A percentile compares a stretch with the other conserved stretches of the same genome.
phyloP scores from a whole-genome alignment of 495 filamentous ascomycete genomes.

The Chaetomium fimeti region DNA sequence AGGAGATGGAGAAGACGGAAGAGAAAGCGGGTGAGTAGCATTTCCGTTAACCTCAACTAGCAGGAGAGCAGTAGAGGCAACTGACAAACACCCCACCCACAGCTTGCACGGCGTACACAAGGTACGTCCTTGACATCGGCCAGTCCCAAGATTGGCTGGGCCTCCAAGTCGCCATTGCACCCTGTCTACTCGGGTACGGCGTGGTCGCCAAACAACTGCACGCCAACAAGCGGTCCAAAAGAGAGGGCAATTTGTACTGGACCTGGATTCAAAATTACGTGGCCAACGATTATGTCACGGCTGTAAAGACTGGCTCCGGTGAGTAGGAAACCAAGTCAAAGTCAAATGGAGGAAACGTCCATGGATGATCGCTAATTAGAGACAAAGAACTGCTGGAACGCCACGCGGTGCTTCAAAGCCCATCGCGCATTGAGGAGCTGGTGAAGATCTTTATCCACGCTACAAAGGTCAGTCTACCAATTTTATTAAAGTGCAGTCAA shows the following conservation, averaged over 20 bases:
- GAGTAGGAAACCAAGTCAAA: constrained; percentile 29
- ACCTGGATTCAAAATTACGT: constrained; percentile 87
- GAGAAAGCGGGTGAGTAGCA: constrained; percentile 65
- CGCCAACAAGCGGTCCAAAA: constrained; percentile 53
- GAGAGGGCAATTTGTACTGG: constrained; percentile 76
- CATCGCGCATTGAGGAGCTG: constrained; percentile 73
- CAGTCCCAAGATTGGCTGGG: constrained; percentile 82
- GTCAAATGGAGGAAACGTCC: background rate
- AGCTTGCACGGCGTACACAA: constrained; percentile 73
- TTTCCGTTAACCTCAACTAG: background rate
- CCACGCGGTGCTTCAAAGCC: constrained; percentile 66
- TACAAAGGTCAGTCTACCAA: constrained; percentile 59
- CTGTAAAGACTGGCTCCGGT: constrained; percentile 68
- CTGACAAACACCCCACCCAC: constrained; percentile 11
- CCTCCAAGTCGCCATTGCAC: constrained; percentile 77
- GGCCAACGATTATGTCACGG: constrained; percentile 69
- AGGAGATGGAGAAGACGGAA: constrained; percentile 68
- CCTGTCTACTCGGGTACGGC: constrained; percentile 86
- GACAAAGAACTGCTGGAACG: constrained; percentile 65
- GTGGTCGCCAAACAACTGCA: constrained; percentile 67
- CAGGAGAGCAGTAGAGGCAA: background rate
- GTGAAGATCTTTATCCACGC: constrained; percentile 80
- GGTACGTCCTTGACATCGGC: constrained; percentile 85
- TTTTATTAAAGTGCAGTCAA: background rate
- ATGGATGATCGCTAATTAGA: constrained; percentile 19